Base-by-base conservation (phyloP, 2,329 filamentous ascomycete genomes). In the Apiospora hydei region DNA sequence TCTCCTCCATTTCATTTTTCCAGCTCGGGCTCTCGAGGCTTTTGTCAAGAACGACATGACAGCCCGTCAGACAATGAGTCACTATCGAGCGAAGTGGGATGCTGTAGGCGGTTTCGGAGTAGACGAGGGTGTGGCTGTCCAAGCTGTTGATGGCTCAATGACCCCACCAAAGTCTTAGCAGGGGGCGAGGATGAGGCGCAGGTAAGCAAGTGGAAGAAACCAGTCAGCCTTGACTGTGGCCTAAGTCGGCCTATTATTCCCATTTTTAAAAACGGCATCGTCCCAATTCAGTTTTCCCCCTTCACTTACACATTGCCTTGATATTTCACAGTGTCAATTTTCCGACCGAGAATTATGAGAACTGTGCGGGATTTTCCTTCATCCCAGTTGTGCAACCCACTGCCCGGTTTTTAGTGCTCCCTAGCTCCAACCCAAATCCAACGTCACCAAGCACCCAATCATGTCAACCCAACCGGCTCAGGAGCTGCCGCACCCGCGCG, bases 401-500 rank as follows among this genome's bases (percentile, higher is more conserved):
- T 14, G 41, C 41, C 30, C 16, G 4, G 30, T 2, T 14, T 14
- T 38, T 64, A 41, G 57, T 14, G 57, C 10, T n/a, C 21, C 30
- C 57, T 64, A 64, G 57, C 34, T 4, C 57, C 34, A 64, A 64
- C 57, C 57, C 57, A 64, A 64, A n/a, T 41, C 5, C 34, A 41
- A 64, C 57, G 34, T 41, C 57, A 38, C 16, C 16, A 11, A 11
- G 18, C 21, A 21, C n/a, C 21, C 34, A 18, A 64, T 64, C 57
- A 64, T 64, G 57, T 24, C 57, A 14, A 13, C 11, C 34, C 57
- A 64, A 1, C 34, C 34, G 13, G n/a, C 57, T 8, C 30, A 38
- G 38, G 46, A 69, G 70, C 67, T 26, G 30, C 76, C 75, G 7
- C 76, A 79, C 30, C 84, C 84, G 0, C 83, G 86, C 13, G 84